Conservation (phyloP, 352 stramenopile genomes). For the Globisporangium solare region DNA sequence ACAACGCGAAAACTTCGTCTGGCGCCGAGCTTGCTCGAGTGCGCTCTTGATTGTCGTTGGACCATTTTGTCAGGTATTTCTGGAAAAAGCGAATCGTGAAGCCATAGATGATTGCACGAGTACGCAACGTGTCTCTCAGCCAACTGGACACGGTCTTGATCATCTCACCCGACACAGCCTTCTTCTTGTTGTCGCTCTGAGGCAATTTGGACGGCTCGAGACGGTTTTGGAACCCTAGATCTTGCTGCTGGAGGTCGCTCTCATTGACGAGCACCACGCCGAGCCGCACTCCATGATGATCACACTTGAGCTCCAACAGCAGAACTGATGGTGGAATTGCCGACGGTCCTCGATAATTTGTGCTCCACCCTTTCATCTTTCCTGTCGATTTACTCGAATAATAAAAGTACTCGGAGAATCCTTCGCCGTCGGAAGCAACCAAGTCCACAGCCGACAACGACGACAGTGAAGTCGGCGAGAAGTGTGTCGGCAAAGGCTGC, state of each 20-base stretch:
- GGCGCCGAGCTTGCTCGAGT: constrained; percentile 7
- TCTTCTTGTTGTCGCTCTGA: constrained; percentile 14
- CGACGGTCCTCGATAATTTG: background rate
- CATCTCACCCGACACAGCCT: constrained; percentile 24
- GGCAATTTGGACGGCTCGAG: constrained; percentile 11
- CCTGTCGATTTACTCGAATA: constrained; percentile 22
- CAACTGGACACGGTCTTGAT: constrained; percentile 46
- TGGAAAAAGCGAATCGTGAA: constrained; percentile 81
- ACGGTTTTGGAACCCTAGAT: constrained; percentile 49
- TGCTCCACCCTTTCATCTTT: constrained; percentile 28
- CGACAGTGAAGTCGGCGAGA: constrained; percentile 10
- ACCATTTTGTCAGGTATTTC: constrained; percentile 60
- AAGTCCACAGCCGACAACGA: constrained; percentile 26
- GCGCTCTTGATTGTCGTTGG: constrained; percentile 27
- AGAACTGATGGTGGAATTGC: constrained; percentile 28
- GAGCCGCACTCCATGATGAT: constrained; percentile 63
- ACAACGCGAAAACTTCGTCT: constrained; percentile 10
- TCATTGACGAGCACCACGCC: constrained; percentile 58
- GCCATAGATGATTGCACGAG: constrained; percentile 56
- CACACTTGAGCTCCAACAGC: constrained; percentile 68
- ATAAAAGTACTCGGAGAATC: constrained; percentile 72
- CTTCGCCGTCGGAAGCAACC: constrained; percentile 31
- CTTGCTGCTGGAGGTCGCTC: constrained; percentile 57
- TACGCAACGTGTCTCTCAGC: constrained; percentile 50
- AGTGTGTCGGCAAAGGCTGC: background rate